Evolutionary conservation across 23 red algal genomes (phyloP).

Genomic region (Gracilaria caudata): DNA sequence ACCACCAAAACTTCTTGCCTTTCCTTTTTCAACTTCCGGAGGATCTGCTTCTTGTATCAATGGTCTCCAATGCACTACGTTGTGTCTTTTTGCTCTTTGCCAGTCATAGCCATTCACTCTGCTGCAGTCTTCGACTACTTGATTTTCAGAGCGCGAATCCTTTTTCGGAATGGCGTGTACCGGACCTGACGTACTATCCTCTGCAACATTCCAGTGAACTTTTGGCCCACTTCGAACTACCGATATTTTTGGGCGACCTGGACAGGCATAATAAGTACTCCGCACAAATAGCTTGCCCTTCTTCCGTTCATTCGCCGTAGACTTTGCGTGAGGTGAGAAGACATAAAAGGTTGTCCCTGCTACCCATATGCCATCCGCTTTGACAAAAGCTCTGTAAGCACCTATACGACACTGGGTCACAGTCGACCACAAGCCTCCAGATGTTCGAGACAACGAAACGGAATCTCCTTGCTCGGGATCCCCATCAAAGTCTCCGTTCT

Average conservation of each 20-base stretch:
- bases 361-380: neutral
- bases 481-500: slow-evolving; percentile 32
- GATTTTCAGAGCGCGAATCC: neutral
- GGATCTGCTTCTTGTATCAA: neutral
- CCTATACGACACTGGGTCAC: neutral
- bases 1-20: neutral
- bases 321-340: neutral
- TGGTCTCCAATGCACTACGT: slow-evolving; percentile 49
- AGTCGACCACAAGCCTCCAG: neutral
- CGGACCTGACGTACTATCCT: neutral
- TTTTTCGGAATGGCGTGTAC: slow-evolving; percentile 27
- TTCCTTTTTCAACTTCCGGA: neutral
- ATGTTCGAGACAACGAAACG: neutral
- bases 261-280: neutral
- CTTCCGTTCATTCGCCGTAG: neutral
- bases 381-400: slow-evolving; percentile 4
- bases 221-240: neutral
- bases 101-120: slow-evolving; percentile 66
- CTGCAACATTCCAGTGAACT: slow-evolving; percentile 8
- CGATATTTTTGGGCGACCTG: neutral
- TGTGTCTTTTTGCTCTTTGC: slow-evolving; percentile 46
- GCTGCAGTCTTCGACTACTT: slow-evolving; percentile 37
- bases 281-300: neutral
- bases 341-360: neutral
- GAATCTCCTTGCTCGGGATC: neutral